Percentiles rank a stretch among this genome's conserved stretches.
Evolutionary conservation across 352 stramenopile genomes (phyloP).

Genomic region (Globisporangium recalcitrans): DNA sequence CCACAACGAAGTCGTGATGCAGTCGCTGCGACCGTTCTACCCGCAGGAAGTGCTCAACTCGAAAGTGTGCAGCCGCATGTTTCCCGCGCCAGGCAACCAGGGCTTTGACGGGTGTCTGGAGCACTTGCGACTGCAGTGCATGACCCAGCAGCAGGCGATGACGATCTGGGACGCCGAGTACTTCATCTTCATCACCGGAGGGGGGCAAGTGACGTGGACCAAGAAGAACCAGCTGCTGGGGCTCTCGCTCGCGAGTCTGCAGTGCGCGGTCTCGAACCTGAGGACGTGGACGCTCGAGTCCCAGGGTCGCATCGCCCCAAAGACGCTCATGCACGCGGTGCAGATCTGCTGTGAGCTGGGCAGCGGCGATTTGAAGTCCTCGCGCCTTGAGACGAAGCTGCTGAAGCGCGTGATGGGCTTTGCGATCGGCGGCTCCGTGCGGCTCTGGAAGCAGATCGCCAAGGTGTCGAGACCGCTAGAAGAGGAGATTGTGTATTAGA

Average conservation of each 20-base stretch:
- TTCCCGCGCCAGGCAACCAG: constrained; percentile 82
- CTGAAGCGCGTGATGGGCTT: constrained; percentile 59
- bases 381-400: constrained; percentile 22
- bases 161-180: constrained; percentile 83
- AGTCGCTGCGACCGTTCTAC: constrained; percentile 78
- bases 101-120: constrained; percentile 89
- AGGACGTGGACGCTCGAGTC: constrained; percentile 45
- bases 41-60: constrained; percentile 88
- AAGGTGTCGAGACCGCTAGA: constrained; percentile 37
- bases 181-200: constrained; percentile 60
- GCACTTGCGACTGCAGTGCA: constrained; percentile 67
- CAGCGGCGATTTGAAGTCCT: constrained; percentile 20
- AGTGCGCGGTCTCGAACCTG: constrained; percentile 48
- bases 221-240: constrained; percentile 66
- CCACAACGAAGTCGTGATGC: constrained; percentile 90
- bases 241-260: constrained; percentile 50
- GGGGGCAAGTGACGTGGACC: constrained; percentile 42
- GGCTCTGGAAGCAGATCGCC: constrained; percentile 65
- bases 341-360: constrained; percentile 53
- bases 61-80: constrained; percentile 69
- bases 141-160: constrained; percentile 35
- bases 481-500: constrained; percentile 38
- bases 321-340: constrained; percentile 36
- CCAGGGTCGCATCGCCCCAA: constrained; percentile 27
- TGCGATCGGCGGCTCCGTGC: constrained; percentile 49